Conservation (phyloP, 2,329 filamentous ascomycete genomes). For the Paraphoma chrysanthemicola region DNA sequence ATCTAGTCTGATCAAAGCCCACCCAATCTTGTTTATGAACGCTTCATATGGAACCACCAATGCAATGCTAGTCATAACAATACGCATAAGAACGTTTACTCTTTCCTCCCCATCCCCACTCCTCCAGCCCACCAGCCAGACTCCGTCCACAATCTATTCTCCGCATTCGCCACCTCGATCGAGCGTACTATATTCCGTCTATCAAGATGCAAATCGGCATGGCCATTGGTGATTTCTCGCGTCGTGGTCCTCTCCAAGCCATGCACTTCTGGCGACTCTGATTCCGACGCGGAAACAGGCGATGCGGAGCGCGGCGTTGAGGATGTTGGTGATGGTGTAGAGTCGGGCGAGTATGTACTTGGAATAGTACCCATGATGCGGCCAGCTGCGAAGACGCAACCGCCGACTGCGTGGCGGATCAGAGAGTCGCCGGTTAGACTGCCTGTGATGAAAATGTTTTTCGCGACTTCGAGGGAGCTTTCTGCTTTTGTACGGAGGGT, state of each 20-base stretch:
- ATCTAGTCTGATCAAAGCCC: too few relatives aligned
- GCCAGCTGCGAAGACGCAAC: conserved; percentile 64
- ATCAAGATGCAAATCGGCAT: conserved; percentile 49
- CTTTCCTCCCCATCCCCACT: conserved; percentile 18
- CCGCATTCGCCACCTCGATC: conserved; percentile 36
- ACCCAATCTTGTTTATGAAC: neutral
- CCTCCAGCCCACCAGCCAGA: conserved; percentile 49
- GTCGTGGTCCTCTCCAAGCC: conserved; percentile 21
- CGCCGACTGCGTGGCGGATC: conserved; percentile 65
- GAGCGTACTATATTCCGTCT: conserved; percentile 36
- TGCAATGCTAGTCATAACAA: neutral
- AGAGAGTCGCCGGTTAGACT: conserved; percentile 67
- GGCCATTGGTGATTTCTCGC: conserved; percentile 40
- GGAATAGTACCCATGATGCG: conserved; percentile 50
- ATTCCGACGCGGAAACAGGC: conserved; percentile 23
- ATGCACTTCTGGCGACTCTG: conserved; percentile 10
- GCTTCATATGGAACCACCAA: neutral
- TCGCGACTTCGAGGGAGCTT: conserved; percentile 60
- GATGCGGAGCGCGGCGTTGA: conserved; percentile 33
- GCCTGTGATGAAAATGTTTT: conserved; percentile 62
- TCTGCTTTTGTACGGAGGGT: conserved; percentile 62
- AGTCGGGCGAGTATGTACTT: conserved; percentile 18
- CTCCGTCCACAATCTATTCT: conserved; percentile 41
- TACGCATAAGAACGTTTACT: neutral
- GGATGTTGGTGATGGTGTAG: conserved; percentile 12